Evolutionary conservation across 163 green algal genomes (phyloP).

Genomic region (Chlamydomonas reinhardtii): DNA sequence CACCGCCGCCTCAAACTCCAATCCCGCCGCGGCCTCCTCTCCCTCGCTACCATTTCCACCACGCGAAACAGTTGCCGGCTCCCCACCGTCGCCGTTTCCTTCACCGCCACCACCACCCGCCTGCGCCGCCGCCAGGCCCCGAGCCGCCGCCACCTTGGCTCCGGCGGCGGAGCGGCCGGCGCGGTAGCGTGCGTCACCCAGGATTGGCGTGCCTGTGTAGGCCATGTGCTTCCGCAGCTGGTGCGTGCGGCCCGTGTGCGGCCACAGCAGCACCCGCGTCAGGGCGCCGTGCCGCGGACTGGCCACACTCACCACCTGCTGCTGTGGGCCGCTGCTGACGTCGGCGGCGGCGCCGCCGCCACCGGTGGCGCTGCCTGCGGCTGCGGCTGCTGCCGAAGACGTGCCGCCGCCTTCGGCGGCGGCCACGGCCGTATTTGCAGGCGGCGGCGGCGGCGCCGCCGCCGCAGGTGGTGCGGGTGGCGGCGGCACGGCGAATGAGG

Average conservation of each 20-base stretch:
- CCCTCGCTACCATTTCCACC: neutral
- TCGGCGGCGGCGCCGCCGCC: too few species aligned
- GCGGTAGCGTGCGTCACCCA: constrained; percentile 21
- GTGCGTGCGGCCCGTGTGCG: constrained; percentile 64
- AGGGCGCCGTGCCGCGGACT: constrained; percentile 1
- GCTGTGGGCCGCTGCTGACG: too few species aligned
- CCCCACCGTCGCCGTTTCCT: neutral
- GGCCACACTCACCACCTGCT: neutral
- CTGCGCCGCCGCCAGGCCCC: too few species aligned
- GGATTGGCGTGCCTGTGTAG: constrained; percentile 43
- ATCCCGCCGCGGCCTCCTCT: neutral
- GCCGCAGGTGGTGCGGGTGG: too few species aligned
- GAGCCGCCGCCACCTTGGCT: neutral
- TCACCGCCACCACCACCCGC: neutral
- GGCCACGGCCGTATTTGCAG: neutral
- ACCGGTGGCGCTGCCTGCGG: neutral
- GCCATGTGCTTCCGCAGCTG: constrained; percentile 68
- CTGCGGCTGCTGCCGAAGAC: neutral
- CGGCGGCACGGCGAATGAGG: neutral
- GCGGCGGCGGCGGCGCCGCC: too few species aligned
- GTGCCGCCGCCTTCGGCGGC: neutral
- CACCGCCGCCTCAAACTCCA: neutral
- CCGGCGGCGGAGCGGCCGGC: too few species aligned
- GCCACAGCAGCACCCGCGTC: constrained; percentile 56
- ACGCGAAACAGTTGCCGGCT: too few species aligned